These are phyloP conservation scores for Sechiopsis laciniata DNA, from an alignment of 306 rosid species.

Conservation along the genomic window DNA sequence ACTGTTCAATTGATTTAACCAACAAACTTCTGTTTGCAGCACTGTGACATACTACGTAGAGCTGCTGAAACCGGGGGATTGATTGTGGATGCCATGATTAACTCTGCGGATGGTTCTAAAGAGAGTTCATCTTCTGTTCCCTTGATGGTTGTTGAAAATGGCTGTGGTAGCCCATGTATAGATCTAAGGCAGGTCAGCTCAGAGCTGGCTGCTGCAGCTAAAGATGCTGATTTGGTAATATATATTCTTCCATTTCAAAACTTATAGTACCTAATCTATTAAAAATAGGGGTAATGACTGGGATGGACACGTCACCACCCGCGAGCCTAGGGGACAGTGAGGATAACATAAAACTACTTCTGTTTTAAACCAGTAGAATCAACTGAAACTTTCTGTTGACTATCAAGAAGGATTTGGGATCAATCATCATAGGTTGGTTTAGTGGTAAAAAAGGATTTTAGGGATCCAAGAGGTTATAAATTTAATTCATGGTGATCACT, in stretches of 20 bases:
- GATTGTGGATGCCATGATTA: constrained; percentile 89
- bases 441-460: too few relatives aligned
- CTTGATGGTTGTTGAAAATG: constrained; percentile 90
- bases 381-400: neutral
- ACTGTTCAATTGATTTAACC: neutral
- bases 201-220: constrained; percentile 87
- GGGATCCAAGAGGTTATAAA: too few relatives aligned
- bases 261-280: neutral
- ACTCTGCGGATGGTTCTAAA: constrained; percentile 44
- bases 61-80: constrained; percentile 97
- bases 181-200: constrained; percentile 99
- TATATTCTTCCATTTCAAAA: constrained; percentile 27
- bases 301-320: neutral
- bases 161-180: constrained; percentile 95
- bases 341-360: neutral
- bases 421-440: too few relatives aligned
- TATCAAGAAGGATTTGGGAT: neutral
- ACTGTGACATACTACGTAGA: constrained; percentile 84
- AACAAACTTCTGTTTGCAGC: constrained; percentile 42
- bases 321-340: neutral
- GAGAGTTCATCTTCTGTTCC: constrained; percentile 52
- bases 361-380: neutral
- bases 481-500: too few relatives aligned
- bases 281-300: neutral
- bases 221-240: constrained; percentile 88